Evolutionary conservation across 495 filamentous ascomycete genomes (phyloP), one percentile per base, ranked within the genome.

Genomic region (Podospora tetraspora): DNA sequence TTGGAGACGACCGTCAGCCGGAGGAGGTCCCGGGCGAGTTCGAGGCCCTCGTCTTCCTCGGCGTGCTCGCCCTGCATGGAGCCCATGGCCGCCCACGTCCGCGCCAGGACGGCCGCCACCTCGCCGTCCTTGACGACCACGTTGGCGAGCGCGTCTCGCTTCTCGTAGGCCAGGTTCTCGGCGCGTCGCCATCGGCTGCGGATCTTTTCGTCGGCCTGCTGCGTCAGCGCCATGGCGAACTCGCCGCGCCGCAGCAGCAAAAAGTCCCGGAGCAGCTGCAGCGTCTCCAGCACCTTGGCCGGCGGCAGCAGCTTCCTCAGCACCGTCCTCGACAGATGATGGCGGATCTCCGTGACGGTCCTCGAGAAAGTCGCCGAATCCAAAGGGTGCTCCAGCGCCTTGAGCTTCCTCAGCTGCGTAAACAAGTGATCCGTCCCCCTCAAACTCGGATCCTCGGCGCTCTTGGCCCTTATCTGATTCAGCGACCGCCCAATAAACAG

Each of bases 401-500:
- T 88, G n/a, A 99, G 84, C 70, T 90, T 81, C 30, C 82, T 78
- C 9, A 97, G 86, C 79, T 97, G 92, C 2, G 84, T 83, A 21
- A 89, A 85, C 23, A 96, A 83, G 59, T 83, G 82, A 23, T 76
- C 75, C 10, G 94, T 82, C 22, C 86, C 86, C 59, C 89, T 82
- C 24, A 88, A 85, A 8, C 86, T 84, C 9, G 85, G 79, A 32
- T 83, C 83, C 13, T 79, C 79, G 24, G 80, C 79, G 6, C 73
- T 75, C 70, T 80, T 83, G 22, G 76, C 81, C 43, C 90, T 82
- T 58, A 96, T 90, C 66, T 95, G 90, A 67, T 95, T 92, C 57
- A 97, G 80, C 0, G 92, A 94, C 68, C 90, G 90, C 1, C 95
- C 95, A 68, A 99, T 91, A 75, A 97, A 97, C 3, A 97, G 75